A percentile compares a stretch with the other conserved stretches of the same genome.
These are phyloP conservation scores for Maudiozyma pseudohumilis DNA, from an alignment of 805 yeast species.

Conservation along the genomic window DNA sequence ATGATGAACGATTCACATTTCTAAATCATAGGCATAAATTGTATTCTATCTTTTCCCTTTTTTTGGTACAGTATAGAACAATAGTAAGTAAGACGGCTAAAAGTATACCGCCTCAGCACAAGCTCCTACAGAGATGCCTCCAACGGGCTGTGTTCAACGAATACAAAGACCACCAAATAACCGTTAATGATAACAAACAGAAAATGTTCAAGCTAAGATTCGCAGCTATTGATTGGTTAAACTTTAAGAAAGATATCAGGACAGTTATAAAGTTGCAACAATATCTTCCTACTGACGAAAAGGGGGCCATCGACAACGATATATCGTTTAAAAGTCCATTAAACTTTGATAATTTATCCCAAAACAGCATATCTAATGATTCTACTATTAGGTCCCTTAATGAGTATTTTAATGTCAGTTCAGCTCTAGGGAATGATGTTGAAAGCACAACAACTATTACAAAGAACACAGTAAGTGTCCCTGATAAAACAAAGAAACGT, in stretches of 20 bases:
- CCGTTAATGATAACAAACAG: constrained; percentile 29
- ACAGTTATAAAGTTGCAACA: not conserved
- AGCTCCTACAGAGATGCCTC: constrained; percentile 29
- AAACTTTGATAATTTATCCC: constrained; percentile 1
- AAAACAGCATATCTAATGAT: constrained; percentile 1
- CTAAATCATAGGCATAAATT: constrained; percentile 51
- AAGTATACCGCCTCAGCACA: not conserved
- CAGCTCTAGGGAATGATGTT: too few relatives aligned
- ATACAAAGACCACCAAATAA: constrained; percentile 28
- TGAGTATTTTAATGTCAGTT: too few relatives aligned
- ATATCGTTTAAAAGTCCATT: constrained; percentile 1
- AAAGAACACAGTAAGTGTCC: not conserved
- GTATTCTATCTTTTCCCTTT: constrained; percentile 38
- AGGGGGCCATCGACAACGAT: not conserved
- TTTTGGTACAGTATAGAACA: constrained; percentile 46
- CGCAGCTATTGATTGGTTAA: constrained; percentile 83
- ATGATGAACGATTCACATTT: constrained; percentile 58
- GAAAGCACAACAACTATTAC: not conserved
- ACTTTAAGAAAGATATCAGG: constrained; percentile 34
- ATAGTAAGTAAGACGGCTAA: constrained; percentile 10
- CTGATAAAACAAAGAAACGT: not conserved
- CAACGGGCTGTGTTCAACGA: constrained; percentile 46
- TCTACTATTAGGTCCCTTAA: not conserved
- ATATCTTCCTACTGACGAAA: not conserved
- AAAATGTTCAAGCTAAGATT: constrained; percentile 39